Base-by-base conservation (phyloP, 2,329 filamentous ascomycete genomes). In the Byssoonygena ceratinophila region DNA sequence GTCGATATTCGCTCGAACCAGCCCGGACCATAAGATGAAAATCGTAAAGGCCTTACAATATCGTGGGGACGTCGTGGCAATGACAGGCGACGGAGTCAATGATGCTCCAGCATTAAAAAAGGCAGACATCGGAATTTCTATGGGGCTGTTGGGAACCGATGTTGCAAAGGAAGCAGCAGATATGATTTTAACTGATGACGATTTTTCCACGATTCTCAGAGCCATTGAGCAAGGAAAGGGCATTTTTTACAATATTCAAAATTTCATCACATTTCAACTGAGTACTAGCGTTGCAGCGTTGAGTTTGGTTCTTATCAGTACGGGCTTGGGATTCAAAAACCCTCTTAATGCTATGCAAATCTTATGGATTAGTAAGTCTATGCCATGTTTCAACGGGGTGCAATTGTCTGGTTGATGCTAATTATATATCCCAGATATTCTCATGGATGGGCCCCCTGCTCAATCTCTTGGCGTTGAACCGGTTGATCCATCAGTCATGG, bases 261-360 rank as follows among this genome's bases (percentile, higher is more conserved):
- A 98, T 69, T 98, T 98, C 71, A 78, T 98, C 58, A 97, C 92
- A 0, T 98, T 98, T 71, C 94, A 98, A 73, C 79, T 98, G 54
- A 96, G 90, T 69, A 98, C 92, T 45, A 96, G 89, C 66, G 92
- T 94, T 18, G 92, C 94, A 51, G 89, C 92, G 56, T 75, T 98
- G 59, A 88, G 86, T 54, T 76, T 98, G 51, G 92, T 98, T 16
- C 81, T 98, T 59, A 71, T 98, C 63, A 96, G 90, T 75, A 96
- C 89, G 27, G 85, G 87, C 60, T 78, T 96, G 56, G 92, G 92
- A 36, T 92, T 94, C 73, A 90, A 88, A 71, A 95, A 92, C 66
- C 94, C 92, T 43, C 76, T 98, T 55, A 98, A 98, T 67, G 89
- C 92, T 46, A 98, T 98, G 92, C 92, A 98, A 73, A 98, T 98